Evolutionary conservation across 305 asterid species (phyloP), one percentile per base, ranked within the genome.

Genomic region (Rubia tinctorum): DNA sequence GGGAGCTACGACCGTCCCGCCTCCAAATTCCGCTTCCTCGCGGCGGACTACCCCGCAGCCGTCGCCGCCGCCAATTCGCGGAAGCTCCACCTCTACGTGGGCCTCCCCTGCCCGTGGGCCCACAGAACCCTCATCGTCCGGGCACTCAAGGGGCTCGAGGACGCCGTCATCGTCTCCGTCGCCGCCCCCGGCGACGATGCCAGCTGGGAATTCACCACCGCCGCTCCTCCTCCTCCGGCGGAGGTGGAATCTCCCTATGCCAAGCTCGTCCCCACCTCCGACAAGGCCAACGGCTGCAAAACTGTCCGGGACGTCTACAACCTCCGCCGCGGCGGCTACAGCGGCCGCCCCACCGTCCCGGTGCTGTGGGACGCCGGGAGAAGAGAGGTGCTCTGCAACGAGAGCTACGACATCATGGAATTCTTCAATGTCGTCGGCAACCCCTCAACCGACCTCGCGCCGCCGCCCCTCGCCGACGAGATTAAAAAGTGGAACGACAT

Each of bases 91-190:
- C 84, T 84, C 53, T 84, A 84, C 71, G 87, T 79, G 7, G 87
- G 83, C 40, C 82, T 84, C 9, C 79, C 85, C 25, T 84, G 87
- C 60, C 87, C 87, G 1, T 84, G 87, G 87, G 87, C 99, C 72
- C 99, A 94, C 85, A 87, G 99, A 62, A 85, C 97, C 69, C 99
- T 94, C 9, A 84, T 94, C 77, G 97, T 91, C 72, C 96, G 96
- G 72, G 95, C 97, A 30, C 91, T 94, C 5, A 94, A 91, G 74
- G 96, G 97, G 77, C 93, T 94, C 61, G 92, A 94, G 71, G 66
- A 77, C 30, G 77, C 86, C 73, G 53, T 94, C 23, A 85, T 91
- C 12, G 84, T 90, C 72, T 91, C 99, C 3, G 53, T 94, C 66
- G 96, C 97, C 73, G 75, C 95, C 47, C 89, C 99, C 6, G 95